These are phyloP conservation scores for Diaporthe citri DNA, from an alignment of 2,329 filamentous ascomycete genomes.

Conservation along the genomic window DNA sequence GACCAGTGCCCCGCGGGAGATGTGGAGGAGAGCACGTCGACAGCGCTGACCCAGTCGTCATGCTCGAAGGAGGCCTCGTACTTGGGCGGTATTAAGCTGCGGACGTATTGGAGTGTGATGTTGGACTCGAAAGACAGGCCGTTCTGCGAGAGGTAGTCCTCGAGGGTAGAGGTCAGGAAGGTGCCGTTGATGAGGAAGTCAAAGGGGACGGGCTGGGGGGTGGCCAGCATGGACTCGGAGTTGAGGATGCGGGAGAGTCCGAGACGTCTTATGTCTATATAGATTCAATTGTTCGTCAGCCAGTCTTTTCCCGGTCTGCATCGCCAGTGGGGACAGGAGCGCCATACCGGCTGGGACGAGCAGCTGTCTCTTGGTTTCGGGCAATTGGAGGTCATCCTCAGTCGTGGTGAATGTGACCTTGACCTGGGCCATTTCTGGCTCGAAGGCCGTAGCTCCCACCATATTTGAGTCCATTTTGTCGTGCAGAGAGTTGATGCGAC, in stretches of 20 bases:
- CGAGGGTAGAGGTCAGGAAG: constrained; percentile 89
- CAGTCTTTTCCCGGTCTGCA: background rate
- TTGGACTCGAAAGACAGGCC: constrained; percentile 91
- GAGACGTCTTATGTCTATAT: constrained; percentile 75
- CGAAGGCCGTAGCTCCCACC: constrained; percentile 45
- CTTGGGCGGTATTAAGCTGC: constrained; percentile 87
- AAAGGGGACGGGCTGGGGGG: constrained; percentile 78
- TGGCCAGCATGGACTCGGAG: constrained; percentile 78
- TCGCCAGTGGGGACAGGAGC: constrained; percentile 35
- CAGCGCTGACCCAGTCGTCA: constrained; percentile 93
- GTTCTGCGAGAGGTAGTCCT: constrained; percentile 88
- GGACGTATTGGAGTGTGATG: constrained; percentile 91
- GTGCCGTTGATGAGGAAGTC: constrained; percentile 97
- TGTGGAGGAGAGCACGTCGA: constrained; percentile 82
- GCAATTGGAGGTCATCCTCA: constrained; percentile 71
- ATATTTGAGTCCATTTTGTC: constrained; percentile 42
- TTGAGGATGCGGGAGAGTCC: constrained; percentile 78
- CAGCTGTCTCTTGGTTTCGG: constrained; percentile 71
- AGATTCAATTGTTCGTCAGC: constrained; percentile 27
- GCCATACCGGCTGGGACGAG: constrained; percentile 70
- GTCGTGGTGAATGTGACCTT: constrained; percentile 77
- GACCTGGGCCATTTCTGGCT: constrained; percentile 62
- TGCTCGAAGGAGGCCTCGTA: constrained; percentile 95
- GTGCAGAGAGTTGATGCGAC: constrained; percentile 24
- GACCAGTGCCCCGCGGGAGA: constrained; percentile 72